phyloP scores from a whole-genome alignment of 345 rosid genomes.

The Camelina hispida region DNA sequence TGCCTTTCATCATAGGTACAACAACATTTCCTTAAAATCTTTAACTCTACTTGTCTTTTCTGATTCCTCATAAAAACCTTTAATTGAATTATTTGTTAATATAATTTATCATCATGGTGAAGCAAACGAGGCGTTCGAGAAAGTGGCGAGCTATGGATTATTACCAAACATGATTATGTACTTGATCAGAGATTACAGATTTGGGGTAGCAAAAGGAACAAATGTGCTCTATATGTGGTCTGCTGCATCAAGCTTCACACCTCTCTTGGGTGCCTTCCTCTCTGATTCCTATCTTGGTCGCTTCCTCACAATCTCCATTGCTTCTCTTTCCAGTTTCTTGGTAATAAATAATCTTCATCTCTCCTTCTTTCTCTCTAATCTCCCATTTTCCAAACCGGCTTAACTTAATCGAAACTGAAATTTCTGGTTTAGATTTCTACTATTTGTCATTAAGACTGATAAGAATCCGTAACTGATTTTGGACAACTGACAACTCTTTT shows the following conservation, averaged over 20 bases:
- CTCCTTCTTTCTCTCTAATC: background rate
- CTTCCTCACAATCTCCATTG: conserved; percentile 67
- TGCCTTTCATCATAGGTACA: conserved; percentile 79
- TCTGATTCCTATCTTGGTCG: conserved; percentile 81
- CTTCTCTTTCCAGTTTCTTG: conserved; percentile 64
- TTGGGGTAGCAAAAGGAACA: conserved; percentile 64
- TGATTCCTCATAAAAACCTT: background rate
- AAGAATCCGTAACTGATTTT: conserved; percentile 30
- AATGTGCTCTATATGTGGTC: conserved; percentile 69
- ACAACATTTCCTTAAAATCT: background rate
- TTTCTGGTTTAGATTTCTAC: background rate
- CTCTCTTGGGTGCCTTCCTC: conserved; percentile 72
- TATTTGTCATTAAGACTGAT: conserved; percentile 11
- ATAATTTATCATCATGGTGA: conserved; percentile 17
- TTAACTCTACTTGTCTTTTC: background rate
- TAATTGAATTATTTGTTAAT: background rate
- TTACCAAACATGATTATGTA: conserved; percentile 72
- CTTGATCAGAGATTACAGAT: conserved; percentile 56
- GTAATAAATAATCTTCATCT: conserved; percentile 45
- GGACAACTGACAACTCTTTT: conserved; percentile 5
- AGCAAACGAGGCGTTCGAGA: conserved; percentile 87
- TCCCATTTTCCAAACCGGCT: conserved; percentile 23
- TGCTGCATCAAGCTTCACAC: conserved; percentile 67
- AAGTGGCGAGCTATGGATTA: conserved; percentile 81
- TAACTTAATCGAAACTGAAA: conserved; percentile 13